Base-by-base conservation (phyloP, 1,139 yeast genomes). In the Suhomyces yuchorum region DNA sequence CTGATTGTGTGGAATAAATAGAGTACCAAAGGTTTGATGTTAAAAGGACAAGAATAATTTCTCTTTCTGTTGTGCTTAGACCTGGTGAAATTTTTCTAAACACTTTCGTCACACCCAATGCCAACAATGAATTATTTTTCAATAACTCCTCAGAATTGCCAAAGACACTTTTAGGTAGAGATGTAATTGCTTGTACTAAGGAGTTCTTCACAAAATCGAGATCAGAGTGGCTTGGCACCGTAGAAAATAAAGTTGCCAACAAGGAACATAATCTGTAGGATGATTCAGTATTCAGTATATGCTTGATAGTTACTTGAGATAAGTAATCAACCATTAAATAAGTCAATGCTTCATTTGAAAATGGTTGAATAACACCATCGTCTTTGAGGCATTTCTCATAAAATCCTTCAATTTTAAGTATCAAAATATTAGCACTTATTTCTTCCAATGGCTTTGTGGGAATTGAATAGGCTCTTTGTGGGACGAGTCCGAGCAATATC, bases 401-500 rank as follows among this genome's bases (percentile, higher is more conserved):
- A 42, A 44, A 58, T 1, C 22, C 34, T 8, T 35, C 42, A 2
- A 59, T 44, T 1, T 38, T 7, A 1, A 14, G 14, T 7, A 48
- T 41, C 15, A 53, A 32, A 12, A 34, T 34, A 2, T 20, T 14
- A 3, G n/a, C 18, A 9, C 14, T 11, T 8, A 2, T n/a, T 2
- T 18, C 22, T 28, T 72, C 73, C 19, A 77, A 56, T 0, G 85
- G 81, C 18, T 14, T 14, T 7, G 22, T 18, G 14, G 26, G 18
- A 7, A 1, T 3, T 2, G 77, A 58, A 53, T 77, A 77, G 2
- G 87, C 84, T 41, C 87, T 69, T 40, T 77, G 81, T 0, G 95
- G 88, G 18, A 85, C 77, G 42, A 81, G 61, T 3, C 70, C 71
- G 6, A 81, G 53, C 19, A 83, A 56, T 1, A 61, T 49, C 17